Evolutionary conservation across 2,329 filamentous ascomycete species (phyloP), one percentile per base, ranked within the genome.

Genomic region (Emericellopsis atlantica): DNA sequence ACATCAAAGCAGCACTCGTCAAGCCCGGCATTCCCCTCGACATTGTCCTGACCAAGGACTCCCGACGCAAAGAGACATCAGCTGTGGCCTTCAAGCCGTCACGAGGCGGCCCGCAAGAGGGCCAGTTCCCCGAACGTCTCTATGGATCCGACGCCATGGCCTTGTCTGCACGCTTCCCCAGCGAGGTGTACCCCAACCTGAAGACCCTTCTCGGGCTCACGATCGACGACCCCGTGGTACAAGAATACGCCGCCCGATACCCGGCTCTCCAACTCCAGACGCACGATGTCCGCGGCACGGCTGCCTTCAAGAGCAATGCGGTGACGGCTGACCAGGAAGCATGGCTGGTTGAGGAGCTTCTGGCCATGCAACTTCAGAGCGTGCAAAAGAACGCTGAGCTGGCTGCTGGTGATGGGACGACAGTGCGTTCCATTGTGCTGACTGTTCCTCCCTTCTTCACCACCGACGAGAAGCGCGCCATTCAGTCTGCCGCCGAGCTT

Each of bases 1-100:
- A 94, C 66, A 84, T 98, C 67, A 98, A 96, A 69, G 90, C 90
- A 23, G 81, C 85, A 12, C 76, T 98, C 34, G 90, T 98, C 46
- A 96, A 96, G 66, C 92, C 92, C 2, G 92, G 92, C 45, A 90
- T 94, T 40, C 92, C 92, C 10, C 85, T 98, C 57, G 92, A 98
- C 51, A 96, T 98, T 49, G 90, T 98, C 59, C 75, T 95, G 43
- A 95, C 89, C 24, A 98, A 96, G 60, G 92, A 98, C 65, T 95
- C 92, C 24, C 85, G 94, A 61, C 83, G 92, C 56, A 98, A 98
- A 70, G 92, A 98, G 61, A 76, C 76, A 21, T 86, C 89, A 2
- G 89, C 88, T 34, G 79, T 98, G 50, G 84, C 87, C 35, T 96
- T 98, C 68, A 96, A 98, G 65, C 87, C 89, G 32, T 72, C 77